Percentiles rank a stretch among this genome's conserved stretches.
These are phyloP conservation scores for Vanilla planifolia DNA, from an alignment of 106 monocot genomes.

Conservation along the genomic window DNA sequence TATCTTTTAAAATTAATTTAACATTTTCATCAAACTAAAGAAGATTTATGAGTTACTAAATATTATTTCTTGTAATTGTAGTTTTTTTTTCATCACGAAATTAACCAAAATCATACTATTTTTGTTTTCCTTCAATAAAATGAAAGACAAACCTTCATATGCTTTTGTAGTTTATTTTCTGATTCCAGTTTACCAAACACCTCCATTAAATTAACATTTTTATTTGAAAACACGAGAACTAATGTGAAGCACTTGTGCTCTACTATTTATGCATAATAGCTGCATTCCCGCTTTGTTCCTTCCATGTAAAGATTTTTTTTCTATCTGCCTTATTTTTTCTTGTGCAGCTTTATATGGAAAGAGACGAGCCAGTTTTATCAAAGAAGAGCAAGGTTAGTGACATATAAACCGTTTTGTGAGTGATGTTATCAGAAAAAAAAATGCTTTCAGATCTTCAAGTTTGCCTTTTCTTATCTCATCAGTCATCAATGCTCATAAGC, in stretches of 20 bases:
- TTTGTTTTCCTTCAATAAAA: not conserved
- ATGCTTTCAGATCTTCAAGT: not conserved
- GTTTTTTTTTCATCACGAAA: not conserved
- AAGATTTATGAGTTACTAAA: not conserved
- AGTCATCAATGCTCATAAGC: not conserved
- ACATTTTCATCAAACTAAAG: not conserved
- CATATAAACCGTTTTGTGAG: not conserved
- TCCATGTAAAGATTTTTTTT: no score
- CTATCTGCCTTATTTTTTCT: slow-evolving; percentile 10
- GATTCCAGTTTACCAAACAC: no score
- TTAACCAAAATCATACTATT: not conserved
- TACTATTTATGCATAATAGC: no score
- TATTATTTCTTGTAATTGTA: not conserved
- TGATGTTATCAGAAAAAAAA: not conserved
- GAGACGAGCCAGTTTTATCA: slow-evolving; percentile 63
- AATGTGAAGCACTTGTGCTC: no score
- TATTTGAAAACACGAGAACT: no score
- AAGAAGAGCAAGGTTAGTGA: slow-evolving; percentile 60
- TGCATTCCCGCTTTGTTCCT: no score
- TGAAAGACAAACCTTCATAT: no score
- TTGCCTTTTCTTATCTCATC: not conserved
- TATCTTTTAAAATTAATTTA: not conserved
- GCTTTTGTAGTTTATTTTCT: no score
- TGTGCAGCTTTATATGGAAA: slow-evolving; percentile 74
- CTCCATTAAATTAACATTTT: no score